phyloP scores from a whole-genome alignment of 768 basidiomycete species.

The Lactarius hatsudake region DNA sequence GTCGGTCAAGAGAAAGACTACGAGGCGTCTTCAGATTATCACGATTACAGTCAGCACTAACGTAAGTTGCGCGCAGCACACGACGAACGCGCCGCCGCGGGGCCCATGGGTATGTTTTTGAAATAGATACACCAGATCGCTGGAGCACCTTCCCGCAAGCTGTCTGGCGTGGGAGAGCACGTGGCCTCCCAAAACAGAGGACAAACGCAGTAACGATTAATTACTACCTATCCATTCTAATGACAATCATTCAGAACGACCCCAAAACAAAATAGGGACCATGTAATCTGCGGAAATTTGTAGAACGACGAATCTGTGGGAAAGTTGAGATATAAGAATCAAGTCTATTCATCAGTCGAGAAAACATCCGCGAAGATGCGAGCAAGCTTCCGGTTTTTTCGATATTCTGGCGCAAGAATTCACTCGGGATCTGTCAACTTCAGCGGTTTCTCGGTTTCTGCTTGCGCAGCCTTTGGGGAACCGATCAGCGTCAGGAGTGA shows the following conservation, averaged over 20 bases:
- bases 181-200: background rate
- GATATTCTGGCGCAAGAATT: background rate
- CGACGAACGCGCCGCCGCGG: background rate
- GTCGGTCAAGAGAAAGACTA: background rate
- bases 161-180: background rate
- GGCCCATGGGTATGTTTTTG: background rate
- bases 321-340: background rate
- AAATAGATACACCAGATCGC: background rate
- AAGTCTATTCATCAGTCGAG: background rate
- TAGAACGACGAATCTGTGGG: background rate
- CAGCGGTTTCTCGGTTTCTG: constrained; percentile 1
- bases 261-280: background rate
- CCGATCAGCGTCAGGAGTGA: background rate
- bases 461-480: constrained; percentile 6
- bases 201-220: background rate
- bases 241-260: background rate
- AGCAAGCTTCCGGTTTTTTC: background rate
- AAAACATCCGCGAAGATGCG: background rate
- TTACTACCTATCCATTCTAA: background rate
- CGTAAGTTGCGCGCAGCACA: background rate
- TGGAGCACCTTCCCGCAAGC: background rate
- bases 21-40: background rate
- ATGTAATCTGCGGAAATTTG: background rate
- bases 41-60: background rate
- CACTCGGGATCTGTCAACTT: background rate